A percentile compares a stretch with the other conserved stretches of the same genome.
Evolutionary conservation across 257 asterid genomes (phyloP).

Genomic region (Schizonepeta tenuifolia): DNA sequence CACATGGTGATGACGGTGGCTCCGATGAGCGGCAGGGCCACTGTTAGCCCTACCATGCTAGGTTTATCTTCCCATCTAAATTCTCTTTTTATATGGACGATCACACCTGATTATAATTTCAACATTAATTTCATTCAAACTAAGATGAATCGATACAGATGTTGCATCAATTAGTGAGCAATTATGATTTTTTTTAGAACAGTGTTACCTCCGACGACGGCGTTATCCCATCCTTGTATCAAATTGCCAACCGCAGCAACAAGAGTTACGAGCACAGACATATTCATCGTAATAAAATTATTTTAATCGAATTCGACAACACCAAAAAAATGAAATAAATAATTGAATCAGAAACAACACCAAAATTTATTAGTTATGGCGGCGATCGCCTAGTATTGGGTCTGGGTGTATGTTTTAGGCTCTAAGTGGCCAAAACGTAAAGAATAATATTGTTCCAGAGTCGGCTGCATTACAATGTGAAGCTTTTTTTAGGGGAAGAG

Average conservation of each 20-base stretch:
- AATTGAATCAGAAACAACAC: not conserved
- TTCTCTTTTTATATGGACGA: slow-evolving; percentile 58
- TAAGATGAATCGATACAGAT: not conserved
- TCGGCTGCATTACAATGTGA: not conserved
- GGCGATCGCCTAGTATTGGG: not conserved
- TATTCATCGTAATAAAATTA: slow-evolving; percentile 43
- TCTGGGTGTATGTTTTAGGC: not conserved
- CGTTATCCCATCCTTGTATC: slow-evolving; percentile 80
- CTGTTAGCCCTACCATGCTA: slow-evolving; percentile 61
- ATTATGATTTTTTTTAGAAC: not conserved
- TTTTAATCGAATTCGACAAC: not conserved
- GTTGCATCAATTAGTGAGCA: not conserved
- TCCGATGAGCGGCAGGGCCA: slow-evolving; percentile 69
- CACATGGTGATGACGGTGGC: slow-evolving; percentile 58
- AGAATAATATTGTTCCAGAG: not conserved
- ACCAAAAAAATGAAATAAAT: not conserved
- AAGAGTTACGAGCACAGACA: slow-evolving; percentile 58
- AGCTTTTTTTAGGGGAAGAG: not conserved
- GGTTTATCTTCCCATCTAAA: slow-evolving; percentile 59
- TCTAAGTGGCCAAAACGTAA: not conserved
- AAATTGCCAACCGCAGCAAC: slow-evolving; percentile 69
- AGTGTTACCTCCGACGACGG: slow-evolving; percentile 56
- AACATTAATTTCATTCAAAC: not conserved
- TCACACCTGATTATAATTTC: slow-evolving; percentile 45
- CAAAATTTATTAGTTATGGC: not conserved